A percentile compares a stretch with the other conserved stretches of the same genome.
phyloP scores from a whole-genome alignment of 176 grass and related monocot genomes.

The Chloris gayana region DNA sequence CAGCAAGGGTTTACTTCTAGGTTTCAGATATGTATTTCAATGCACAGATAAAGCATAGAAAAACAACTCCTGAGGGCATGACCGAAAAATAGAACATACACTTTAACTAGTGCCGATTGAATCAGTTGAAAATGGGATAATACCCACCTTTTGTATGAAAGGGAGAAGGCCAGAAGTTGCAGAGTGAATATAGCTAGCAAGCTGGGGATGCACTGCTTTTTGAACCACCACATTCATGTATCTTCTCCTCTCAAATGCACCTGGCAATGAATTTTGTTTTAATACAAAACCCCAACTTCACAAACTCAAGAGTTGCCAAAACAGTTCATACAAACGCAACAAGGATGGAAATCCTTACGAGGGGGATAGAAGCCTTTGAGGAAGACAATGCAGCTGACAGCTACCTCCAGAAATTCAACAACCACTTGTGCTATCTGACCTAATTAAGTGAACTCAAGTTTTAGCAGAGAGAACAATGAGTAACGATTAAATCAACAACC shows the following conservation, averaged over 20 bases:
- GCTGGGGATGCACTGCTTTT: conserved; percentile 72
- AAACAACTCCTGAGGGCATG: too few species aligned
- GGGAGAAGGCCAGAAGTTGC: conserved; percentile 61
- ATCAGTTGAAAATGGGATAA: background rate
- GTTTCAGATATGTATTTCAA: too few species aligned
- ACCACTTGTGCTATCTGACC: conserved; percentile 79
- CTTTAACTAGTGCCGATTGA: background rate
- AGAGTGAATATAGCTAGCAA: conserved; percentile 80
- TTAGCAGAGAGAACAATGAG: conserved; percentile 13
- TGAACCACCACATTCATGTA: conserved; percentile 98
- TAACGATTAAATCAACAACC: conserved; percentile 30
- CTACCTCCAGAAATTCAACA: conserved; percentile 92
- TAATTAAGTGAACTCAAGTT: conserved; percentile 32
- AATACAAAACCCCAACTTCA: conserved; percentile 27
- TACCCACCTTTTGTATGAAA: conserved; percentile 80
- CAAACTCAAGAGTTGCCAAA: conserved; percentile 12
- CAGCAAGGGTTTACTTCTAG: too few species aligned
- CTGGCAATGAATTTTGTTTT: conserved; percentile 50
- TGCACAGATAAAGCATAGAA: too few species aligned
- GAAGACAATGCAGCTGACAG: conserved; percentile 90
- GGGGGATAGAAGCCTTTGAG: conserved; percentile 89
- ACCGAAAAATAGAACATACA: background rate
- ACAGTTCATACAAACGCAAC: conserved; percentile 21
- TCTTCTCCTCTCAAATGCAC: conserved; percentile 98
- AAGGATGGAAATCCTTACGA: conserved; percentile 45